Evolutionary conservation across 2,329 filamentous ascomycete genomes (phyloP).

Genomic region (Sporothrix protearum): DNA sequence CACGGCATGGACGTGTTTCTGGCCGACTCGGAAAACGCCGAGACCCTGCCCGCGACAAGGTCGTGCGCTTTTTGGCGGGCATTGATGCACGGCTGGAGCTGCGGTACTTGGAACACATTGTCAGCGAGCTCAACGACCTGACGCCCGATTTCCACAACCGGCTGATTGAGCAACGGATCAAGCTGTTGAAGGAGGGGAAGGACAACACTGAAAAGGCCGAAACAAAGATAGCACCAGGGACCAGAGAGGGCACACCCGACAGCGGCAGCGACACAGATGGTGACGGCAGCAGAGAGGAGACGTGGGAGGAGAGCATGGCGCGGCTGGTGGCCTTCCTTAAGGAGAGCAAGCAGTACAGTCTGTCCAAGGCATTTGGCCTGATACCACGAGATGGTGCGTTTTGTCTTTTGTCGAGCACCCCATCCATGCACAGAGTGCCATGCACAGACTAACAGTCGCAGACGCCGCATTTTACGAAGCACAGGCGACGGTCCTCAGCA

Average conservation of each 20-base stretch:
- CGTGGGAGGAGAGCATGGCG: conserved; percentile 57
- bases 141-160: conserved; percentile 84
- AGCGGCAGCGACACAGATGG: conserved; percentile 32
- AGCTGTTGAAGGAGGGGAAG: conserved; percentile 49
- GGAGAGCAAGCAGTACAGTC: conserved; percentile 75
- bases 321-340: conserved; percentile 72
- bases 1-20: conserved; percentile 90
- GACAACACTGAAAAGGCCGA: conserved; percentile 12
- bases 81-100: conserved; percentile 71
- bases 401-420: no score
- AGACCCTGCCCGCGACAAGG: conserved; percentile 76
- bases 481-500: conserved; percentile 84
- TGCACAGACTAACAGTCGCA: conserved; percentile 40
- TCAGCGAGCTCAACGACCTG: conserved; percentile 78
- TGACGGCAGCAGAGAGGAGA: conserved; percentile 29
- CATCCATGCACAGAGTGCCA: no score
- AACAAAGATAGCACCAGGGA: conserved; percentile 25
- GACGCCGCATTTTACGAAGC: conserved; percentile 85
- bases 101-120: conserved; percentile 84
- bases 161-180: conserved; percentile 66
- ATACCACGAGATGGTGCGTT: conserved; percentile 74
- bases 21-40: conserved; percentile 90
- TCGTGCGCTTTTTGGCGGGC: conserved; percentile 68
- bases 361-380: conserved; percentile 69
- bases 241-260: background rate